phyloP scores from a whole-genome alignment of 768 basidiomycete genomes.

The Mycena haematopus region DNA sequence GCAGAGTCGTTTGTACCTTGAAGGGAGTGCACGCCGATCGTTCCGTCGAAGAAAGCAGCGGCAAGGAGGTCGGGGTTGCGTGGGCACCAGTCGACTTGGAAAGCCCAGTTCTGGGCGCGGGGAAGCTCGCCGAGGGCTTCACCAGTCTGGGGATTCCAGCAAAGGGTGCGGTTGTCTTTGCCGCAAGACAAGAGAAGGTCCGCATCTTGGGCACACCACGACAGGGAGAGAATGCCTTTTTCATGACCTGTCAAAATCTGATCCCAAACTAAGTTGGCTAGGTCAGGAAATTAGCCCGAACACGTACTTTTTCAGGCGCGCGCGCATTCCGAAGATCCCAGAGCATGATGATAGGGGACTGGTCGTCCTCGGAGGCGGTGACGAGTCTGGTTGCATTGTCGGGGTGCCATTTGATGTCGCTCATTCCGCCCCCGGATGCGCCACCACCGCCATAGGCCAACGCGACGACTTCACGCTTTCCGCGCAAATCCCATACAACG shows the following conservation, averaged over 20 bases:
- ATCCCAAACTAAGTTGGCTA: neutral
- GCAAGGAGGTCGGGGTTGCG: constrained; percentile 90
- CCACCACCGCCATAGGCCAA: constrained; percentile 89
- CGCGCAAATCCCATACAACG: constrained; percentile 96
- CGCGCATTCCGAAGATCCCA: constrained; percentile 99
- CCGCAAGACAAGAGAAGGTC: constrained; percentile 93
- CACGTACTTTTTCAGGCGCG: constrained; percentile 88
- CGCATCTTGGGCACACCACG: constrained; percentile 96
- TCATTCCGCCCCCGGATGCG: constrained; percentile 85
- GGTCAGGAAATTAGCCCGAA: neutral
- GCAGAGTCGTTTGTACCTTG: constrained; percentile 80
- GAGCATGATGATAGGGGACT: constrained; percentile 94
- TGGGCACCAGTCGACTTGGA: constrained; percentile 97
- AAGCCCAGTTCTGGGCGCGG: constrained; percentile 93
- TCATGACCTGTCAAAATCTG: constrained; percentile 96
- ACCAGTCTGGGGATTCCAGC: constrained; percentile 93
- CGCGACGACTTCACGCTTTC: constrained; percentile 92
- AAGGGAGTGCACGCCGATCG: constrained; percentile 90
- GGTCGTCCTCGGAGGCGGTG: constrained; percentile 95
- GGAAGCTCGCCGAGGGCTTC: constrained; percentile 96
- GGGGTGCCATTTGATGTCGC: constrained; percentile 98
- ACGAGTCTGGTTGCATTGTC: constrained; percentile 96
- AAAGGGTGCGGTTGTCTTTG: constrained; percentile 94
- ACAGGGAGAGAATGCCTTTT: constrained; percentile 93
- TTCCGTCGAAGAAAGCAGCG: constrained; percentile 94